Conservation (phyloP, 805 yeast species). For the Hanseniaspora mollemarum region DNA sequence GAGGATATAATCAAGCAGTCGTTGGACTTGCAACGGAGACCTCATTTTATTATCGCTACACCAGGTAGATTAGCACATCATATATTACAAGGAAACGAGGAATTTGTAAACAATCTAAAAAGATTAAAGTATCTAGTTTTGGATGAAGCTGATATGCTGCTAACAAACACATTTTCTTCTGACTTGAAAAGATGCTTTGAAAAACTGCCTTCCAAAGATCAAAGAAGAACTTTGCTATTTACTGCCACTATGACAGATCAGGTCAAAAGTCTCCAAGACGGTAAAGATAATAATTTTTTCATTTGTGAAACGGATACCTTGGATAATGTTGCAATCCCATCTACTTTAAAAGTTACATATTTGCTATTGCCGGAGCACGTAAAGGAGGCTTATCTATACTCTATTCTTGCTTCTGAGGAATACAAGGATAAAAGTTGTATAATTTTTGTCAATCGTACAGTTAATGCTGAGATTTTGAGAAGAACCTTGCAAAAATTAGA, state of each 20-base stretch:
- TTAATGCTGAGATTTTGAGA: slow-evolving; percentile 77
- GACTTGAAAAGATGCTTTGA: slow-evolving; percentile 65
- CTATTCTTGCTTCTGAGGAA: slow-evolving; percentile 49
- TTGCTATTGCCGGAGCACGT: slow-evolving; percentile 76
- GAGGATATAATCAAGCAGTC: slow-evolving; percentile 88
- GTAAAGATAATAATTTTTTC: slow-evolving; percentile 45
- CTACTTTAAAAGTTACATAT: slow-evolving; percentile 53
- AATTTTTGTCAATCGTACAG: slow-evolving; percentile 82
- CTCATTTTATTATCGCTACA: slow-evolving; percentile 92
- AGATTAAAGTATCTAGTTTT: slow-evolving; percentile 72
- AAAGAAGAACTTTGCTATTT: slow-evolving; percentile 79
- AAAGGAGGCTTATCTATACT: slow-evolving; percentile 76
- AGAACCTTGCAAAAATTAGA: slow-evolving; percentile 64
- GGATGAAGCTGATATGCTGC: slow-evolving; percentile 90
- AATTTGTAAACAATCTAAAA: slow-evolving; percentile 65
- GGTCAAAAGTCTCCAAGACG: slow-evolving; percentile 62
- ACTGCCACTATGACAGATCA: slow-evolving; percentile 95
- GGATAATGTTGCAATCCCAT: slow-evolving; percentile 71
- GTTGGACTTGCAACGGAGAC: slow-evolving; percentile 63
- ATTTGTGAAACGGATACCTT: slow-evolving; percentile 64
- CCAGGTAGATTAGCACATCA: slow-evolving; percentile 96
- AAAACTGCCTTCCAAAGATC: slow-evolving; percentile 55
- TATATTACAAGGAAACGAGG: slow-evolving; percentile 76
- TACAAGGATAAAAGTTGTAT: slow-evolving; percentile 61
- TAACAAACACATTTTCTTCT: slow-evolving; percentile 70